Base-by-base conservation (phyloP, 2,329 filamentous ascomycete species). In the Scedosporium aurantiacum region DNA sequence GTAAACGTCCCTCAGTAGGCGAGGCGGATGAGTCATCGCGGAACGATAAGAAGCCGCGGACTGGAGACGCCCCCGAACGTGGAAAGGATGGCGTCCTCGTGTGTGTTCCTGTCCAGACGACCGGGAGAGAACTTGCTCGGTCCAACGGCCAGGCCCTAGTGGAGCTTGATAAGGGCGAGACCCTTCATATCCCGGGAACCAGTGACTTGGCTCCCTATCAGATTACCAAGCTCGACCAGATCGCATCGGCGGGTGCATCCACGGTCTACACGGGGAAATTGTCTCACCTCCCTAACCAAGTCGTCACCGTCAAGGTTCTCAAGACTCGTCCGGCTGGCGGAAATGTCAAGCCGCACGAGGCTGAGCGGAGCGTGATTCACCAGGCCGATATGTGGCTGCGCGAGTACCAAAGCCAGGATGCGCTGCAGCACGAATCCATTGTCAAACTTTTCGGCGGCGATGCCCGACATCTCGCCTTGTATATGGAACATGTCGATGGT, bases 401-500 rank as follows among this genome's bases (percentile, higher is more conserved):
- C 25, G 60, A 62, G 45, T 62, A 62, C 23, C 55, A 62, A 21
- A 62, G 60, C 60, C 55, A 62, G 60, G 60, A 62, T n/a, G 45
- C 50, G 23, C 56, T 84, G 57, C 72, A 79, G 63, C 82, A 85
- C 69, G 73, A 80, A 63, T 83, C 80, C 59, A 85, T 85, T 63
- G 82, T 84, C 62, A 77, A 77, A 23, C 75, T 83, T 60, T 82
- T 84, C 63, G 82, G 81, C 7, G 82, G 82, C 43, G 82, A 85
- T 65, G 82, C 82, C 5, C 79, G 82, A 40, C 83, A 81, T 66
- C 70, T 85, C 43, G 82, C 81, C 2, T 69, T 85, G 8, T 85
- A 84, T 67, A 84, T 85, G 82, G 82, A 85, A 67, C 80, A 84
- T 63, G 76, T 85, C 4, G 79, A 83, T 60, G 82, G 79, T 12